Evolutionary conservation across 202 grass and related monocot species (phyloP).

Genomic region (Brachypodium distachyon): DNA sequence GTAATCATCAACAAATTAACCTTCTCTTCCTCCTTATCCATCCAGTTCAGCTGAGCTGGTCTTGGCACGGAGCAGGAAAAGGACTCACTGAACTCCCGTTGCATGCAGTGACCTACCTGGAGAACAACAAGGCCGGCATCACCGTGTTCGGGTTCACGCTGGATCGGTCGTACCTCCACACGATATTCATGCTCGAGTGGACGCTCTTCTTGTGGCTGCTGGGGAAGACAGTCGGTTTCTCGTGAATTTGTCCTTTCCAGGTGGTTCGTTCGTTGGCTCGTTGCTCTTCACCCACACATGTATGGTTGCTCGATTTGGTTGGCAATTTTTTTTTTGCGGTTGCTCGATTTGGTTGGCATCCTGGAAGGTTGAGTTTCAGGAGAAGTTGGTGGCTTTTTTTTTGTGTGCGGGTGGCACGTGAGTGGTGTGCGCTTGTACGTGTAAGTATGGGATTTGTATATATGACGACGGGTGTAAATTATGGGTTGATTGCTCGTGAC

Average conservation of each 20-base stretch:
- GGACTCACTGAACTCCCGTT: neutral
- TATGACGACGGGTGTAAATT: neutral
- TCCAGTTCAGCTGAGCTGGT: neutral
- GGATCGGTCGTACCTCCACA: conserved; percentile 76
- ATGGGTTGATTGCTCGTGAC: neutral
- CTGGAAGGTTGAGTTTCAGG: too few relatives aligned
- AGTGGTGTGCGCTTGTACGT: neutral
- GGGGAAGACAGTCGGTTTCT: conserved; percentile 82
- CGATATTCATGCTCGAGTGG: conserved; percentile 83
- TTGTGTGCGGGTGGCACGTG: neutral
- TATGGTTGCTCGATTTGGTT: neutral
- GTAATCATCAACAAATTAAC: conserved; percentile 11
- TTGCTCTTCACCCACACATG: neutral
- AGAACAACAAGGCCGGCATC: conserved; percentile 90
- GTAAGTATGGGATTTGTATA: neutral
- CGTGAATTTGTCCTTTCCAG: conserved; percentile 19
- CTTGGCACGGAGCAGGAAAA: neutral
- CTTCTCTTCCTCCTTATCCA: neutral
- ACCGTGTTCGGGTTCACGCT: conserved; percentile 86
- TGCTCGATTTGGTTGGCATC: too few relatives aligned
- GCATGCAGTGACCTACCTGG: conserved; percentile 81
- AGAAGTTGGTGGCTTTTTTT: neutral
- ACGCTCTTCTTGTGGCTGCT: conserved; percentile 86
- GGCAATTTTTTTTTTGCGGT: neutral
- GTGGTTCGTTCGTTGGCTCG: too few relatives aligned